Evolutionary conservation across 495 filamentous ascomycete species (phyloP).

Genomic region (Eremomyces bilateralis): DNA sequence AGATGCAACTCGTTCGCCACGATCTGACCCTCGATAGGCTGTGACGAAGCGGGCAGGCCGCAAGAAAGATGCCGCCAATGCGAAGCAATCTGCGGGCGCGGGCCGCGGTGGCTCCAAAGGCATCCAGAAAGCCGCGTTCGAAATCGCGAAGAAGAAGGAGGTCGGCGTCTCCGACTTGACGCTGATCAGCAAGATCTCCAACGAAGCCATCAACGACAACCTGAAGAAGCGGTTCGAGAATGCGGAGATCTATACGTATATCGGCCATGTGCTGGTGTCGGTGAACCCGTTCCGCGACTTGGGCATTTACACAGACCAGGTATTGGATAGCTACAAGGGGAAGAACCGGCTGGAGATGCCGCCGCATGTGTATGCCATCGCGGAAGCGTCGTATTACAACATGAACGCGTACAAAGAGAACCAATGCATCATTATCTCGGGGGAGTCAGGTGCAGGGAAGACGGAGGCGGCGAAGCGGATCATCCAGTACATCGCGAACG

Average conservation of each 20-base stretch:
- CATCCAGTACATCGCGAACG: constrained; percentile 98
- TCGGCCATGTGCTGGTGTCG: constrained; percentile 97
- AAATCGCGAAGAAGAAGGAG: constrained; percentile 95
- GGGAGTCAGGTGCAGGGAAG: constrained; percentile 96
- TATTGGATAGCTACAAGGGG: constrained; percentile 75
- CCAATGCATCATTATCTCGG: constrained; percentile 98
- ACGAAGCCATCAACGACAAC: constrained; percentile 98
- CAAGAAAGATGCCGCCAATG: constrained; percentile 39
- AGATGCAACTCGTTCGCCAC: background rate
- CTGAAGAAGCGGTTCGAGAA: constrained; percentile 92
- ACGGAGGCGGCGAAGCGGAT: constrained; percentile 98
- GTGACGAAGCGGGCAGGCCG: constrained; percentile 32
- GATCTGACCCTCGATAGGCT: constrained; percentile 12
- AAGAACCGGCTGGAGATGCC: constrained; percentile 94
- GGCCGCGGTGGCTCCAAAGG: constrained; percentile 14
- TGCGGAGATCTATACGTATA: constrained; percentile 97
- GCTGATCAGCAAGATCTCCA: constrained; percentile 90
- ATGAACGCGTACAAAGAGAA: constrained; percentile 99
- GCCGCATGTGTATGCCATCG: constrained; percentile 94
- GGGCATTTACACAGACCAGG: constrained; percentile 91
- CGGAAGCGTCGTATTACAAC: constrained; percentile 94
- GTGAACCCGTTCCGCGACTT: constrained; percentile 98
- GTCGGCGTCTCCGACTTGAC: constrained; percentile 97
- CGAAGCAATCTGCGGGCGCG: constrained; percentile 20
- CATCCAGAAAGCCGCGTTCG: constrained; percentile 73